Percentiles rank a stretch among this genome's conserved stretches.
phyloP scores from a whole-genome alignment of 1,284 basidiomycete genomes.

The Phylloporus sp. region DNA sequence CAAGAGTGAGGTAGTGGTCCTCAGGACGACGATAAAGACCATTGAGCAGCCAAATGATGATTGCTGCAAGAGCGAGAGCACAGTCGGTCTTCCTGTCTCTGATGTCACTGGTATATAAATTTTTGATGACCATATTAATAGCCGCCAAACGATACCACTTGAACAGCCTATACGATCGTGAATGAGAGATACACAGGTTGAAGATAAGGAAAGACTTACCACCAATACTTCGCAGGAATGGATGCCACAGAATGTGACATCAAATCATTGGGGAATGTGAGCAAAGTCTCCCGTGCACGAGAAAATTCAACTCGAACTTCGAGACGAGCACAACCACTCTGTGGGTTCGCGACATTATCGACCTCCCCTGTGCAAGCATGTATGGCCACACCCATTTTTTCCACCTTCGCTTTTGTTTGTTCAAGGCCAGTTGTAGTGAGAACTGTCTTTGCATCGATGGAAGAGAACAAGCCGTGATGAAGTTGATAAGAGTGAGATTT shows the following conservation, averaged over 20 bases:
- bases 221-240: neutral
- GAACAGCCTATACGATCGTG: neutral
- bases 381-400: neutral
- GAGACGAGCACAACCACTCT: neutral
- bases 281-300: neutral
- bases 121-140: neutral
- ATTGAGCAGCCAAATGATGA: neutral
- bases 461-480: neutral
- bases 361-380: neutral
- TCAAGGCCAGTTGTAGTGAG: neutral
- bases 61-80: neutral
- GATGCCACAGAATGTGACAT: neutral
- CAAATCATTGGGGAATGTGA: too few species aligned
- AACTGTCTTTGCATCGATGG: neutral
- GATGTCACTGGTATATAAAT: too few species aligned
- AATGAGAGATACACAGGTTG: too few species aligned
- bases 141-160: neutral
- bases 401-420: neutral
- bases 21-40: neutral
- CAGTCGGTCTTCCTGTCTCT: neutral
- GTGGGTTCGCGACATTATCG: neutral
- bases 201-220: neutral
- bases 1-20: neutral
- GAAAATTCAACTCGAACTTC: neutral
- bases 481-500: neutral